Evolutionary conservation across 306 rosid genomes (phyloP).

Genomic region (Vigna hirtella): DNA sequence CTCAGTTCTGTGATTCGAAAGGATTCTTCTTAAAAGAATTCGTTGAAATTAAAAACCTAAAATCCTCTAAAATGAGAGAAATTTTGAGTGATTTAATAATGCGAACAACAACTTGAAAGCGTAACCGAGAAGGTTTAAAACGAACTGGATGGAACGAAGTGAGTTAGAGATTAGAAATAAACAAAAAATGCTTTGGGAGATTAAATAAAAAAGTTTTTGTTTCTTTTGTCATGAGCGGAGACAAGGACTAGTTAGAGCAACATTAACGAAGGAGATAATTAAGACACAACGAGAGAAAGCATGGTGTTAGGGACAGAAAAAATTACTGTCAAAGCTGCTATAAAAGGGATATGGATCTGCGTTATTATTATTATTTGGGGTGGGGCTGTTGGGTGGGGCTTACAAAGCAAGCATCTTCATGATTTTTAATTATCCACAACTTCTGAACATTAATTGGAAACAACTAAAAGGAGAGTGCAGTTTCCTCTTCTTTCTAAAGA

Average conservation of each 20-base stretch:
- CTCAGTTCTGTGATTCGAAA: neutral
- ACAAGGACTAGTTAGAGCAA: conserved; percentile 29
- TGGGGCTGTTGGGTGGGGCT: neutral
- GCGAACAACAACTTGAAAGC: neutral
- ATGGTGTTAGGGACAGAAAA: conserved; percentile 33
- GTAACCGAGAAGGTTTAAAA: conserved; percentile 3
- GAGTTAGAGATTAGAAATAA: neutral
- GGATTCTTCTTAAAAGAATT: neutral
- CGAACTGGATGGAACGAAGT: neutral
- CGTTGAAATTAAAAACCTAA: neutral
- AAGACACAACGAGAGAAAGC: conserved; percentile 36
- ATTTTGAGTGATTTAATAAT: neutral
- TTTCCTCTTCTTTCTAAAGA: neutral
- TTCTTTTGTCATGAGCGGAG: conserved; percentile 21
- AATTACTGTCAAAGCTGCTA: conserved; percentile 42
- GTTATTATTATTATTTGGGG: neutral
- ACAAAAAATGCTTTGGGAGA: conserved; percentile 20
- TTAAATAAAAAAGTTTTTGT: conserved; percentile 11
- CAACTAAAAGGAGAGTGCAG: neutral
- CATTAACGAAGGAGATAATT: conserved; percentile 30
- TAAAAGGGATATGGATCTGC: conserved; percentile 27
- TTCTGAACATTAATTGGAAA: conserved; percentile 26
- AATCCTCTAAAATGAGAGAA: neutral
- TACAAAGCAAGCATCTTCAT: conserved; percentile 21
- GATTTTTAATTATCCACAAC: conserved; percentile 18